Evolutionary conservation across 495 filamentous ascomycete genomes (phyloP), one percentile per base, ranked within the genome.

Genomic region (Xylaria longipes): DNA sequence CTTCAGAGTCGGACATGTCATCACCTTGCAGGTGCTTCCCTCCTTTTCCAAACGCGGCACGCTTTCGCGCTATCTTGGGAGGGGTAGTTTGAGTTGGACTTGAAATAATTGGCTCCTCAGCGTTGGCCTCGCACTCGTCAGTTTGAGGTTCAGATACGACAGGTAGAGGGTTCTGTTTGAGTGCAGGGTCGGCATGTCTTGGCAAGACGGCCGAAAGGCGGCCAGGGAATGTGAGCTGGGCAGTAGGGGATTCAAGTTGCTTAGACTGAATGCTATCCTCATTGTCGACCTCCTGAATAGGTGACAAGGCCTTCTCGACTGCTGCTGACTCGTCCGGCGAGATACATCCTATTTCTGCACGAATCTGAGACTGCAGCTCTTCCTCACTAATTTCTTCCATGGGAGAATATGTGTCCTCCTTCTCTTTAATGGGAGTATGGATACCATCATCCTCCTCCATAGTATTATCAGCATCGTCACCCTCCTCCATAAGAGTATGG

Each of bases 1-100:
- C 88, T 65, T 90, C 89, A 0, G 87, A 89, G 1, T 87, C 84
- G 5, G 83, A 86, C 29, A 85, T 81, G 1, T 72, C 62, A 17
- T 71, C 57, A 57, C 84, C 69, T 27, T 82, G 69, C 6, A 82
- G 72, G 27, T 83, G 82, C 64, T 80, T 77, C 12, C 80, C 74
- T 7, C 81, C 81, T 2, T 83, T 74, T 9, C 68, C 75, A 72
- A 83, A 86, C 33, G 50, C 72, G 14, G 69, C 20, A 31, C 71
- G 63, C 69, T 77, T 75, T 37, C 79, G 74, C 2, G 82, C 76
- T 7, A 81, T 79, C 6, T 68, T 52, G 35, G 80, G 75, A 33
- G 80, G 79, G 1, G 80, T 82, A 9, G 76, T 81, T 54, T 70
- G 74, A 8, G 61, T 52, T 2, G 75, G 61, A 8, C 54, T 57